Evolutionary conservation across 2,329 filamentous ascomycete genomes (phyloP).

Genomic region (Phyllosticta citribraziliensis): DNA sequence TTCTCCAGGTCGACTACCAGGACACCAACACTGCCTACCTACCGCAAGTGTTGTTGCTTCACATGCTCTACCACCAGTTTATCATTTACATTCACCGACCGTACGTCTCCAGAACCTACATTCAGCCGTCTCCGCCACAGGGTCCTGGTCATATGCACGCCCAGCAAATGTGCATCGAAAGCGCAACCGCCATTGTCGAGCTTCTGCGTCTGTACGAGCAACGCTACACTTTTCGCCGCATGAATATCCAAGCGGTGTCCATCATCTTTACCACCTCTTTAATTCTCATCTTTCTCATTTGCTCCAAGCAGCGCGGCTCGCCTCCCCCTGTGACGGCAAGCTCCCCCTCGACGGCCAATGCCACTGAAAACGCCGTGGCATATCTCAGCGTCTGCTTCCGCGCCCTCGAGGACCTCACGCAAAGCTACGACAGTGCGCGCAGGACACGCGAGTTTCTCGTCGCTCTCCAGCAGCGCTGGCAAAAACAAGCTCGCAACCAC

Average conservation of each 20-base stretch:
- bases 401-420: constrained; percentile 8
- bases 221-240: constrained; percentile 11
- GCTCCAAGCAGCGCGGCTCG: constrained; percentile 7
- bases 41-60: constrained; percentile 33
- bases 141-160: constrained; percentile 36
- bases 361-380: constrained; percentile 3
- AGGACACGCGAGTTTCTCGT: constrained; percentile 9
- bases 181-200: constrained; percentile 28
- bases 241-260: constrained; percentile 12
- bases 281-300: constrained; percentile 12
- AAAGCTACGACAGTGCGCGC: constrained; percentile 7
- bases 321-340: background rate
- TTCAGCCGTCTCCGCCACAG: constrained; percentile 24
- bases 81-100: constrained; percentile 36
- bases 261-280: constrained; percentile 12
- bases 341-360: background rate
- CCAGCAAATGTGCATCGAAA: constrained; percentile 34
- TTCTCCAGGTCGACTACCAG: constrained; percentile 26
- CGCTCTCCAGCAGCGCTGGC: constrained; percentile 8
- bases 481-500: background rate
- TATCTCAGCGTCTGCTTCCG: constrained; percentile 11
- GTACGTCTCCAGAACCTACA: constrained; percentile 29
- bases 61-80: constrained; percentile 37
- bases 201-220: constrained; percentile 24
- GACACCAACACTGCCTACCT: constrained; percentile 25